Base-by-base conservation (phyloP, 805 yeast species). In the Candida tammaniensis region DNA sequence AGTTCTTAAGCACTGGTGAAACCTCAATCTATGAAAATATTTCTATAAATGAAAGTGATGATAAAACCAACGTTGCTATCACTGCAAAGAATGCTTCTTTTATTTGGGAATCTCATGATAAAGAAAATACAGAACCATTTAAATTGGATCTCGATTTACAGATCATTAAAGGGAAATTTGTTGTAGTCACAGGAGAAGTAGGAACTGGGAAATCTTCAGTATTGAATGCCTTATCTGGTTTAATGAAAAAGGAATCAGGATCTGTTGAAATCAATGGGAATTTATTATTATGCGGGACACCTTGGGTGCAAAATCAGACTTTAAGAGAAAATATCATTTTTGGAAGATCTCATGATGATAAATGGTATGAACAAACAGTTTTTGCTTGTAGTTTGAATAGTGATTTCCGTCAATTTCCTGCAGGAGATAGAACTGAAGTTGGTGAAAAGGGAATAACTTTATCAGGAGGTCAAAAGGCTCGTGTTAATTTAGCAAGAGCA, bases 1-100 rank as follows among this genome's bases (percentile, higher is more conserved):
- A 61, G 24, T 66, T 70, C 44, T 56, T 84, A 48, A 61, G 74
- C 43, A 56, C 76, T 10, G 51, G 54, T 8, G 77, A 70, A 42
- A 19, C 33, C 8, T 15, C 15, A n/a, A 21, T 36, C 9, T 55
- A 59, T 3, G 70, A 66, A 17, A 59, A 59, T 3, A 64, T 58
- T 29, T 55, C 48, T 5, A 61, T 61, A 15, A 30, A 44, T 15
- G 52, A 51, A 1, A 54, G 48, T 10, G 14, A 33, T 13, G 27
- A 20, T 25, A 7, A 47, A 3, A 39, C 46, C 1, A 34, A 48
- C 18, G 27, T 35, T n/a, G 52, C 62, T 4, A 47, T 56, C 23
- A 40, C 40, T 29, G 44, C 55, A 14, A 24, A 38, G 1, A 24
- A 54, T 40, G 63, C 57, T n/a, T 18, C 30, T n/a, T 58, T 59